These are phyloP conservation scores for Phytophthora quininea DNA, from an alignment of 352 stramenopile species.

Conservation along the genomic window DNA sequence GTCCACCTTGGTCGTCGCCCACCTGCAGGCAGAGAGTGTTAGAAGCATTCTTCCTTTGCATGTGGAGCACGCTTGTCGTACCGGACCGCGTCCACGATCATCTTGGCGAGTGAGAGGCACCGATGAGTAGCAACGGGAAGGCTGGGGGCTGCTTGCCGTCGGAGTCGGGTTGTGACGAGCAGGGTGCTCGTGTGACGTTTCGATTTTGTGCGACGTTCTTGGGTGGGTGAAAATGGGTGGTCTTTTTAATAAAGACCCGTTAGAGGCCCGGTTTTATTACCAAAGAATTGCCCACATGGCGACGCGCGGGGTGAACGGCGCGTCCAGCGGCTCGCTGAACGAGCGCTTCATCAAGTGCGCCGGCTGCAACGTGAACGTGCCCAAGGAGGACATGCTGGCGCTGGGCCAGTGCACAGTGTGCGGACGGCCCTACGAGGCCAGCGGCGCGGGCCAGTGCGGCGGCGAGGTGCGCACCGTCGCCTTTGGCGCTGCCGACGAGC, in stretches of 20 bases:
- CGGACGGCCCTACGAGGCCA: conserved; percentile 44
- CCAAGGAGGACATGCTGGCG: conserved; percentile 76
- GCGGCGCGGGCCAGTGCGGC: conserved; percentile 29
- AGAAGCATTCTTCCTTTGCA: not conserved
- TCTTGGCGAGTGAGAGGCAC: not conserved
- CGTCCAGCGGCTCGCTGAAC: conserved; percentile 62
- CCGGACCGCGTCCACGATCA: conserved; percentile 56
- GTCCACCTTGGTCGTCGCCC: conserved; percentile 62
- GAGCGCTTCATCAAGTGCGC: conserved; percentile 83
- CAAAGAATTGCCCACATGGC: conserved; percentile 34
- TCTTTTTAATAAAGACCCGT: too few species aligned
- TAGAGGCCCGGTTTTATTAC: not conserved
- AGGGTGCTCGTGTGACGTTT: not conserved
- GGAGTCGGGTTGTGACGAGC: not conserved
- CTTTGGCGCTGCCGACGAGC: conserved; percentile 25
- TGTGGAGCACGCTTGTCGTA: conserved; percentile 21
- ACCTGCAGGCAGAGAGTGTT: conserved; percentile 25
- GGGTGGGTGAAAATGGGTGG: too few species aligned
- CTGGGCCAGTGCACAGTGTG: conserved; percentile 71
- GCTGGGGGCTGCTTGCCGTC: too few species aligned
- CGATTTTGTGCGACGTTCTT: too few species aligned
- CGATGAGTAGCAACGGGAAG: too few species aligned
- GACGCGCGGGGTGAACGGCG: conserved; percentile 56
- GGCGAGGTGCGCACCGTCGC: conserved; percentile 44
- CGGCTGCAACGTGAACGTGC: conserved; percentile 77